Evolutionary conservation across 306 rosid species (phyloP).

Genomic region (Sechiopsis laciniata): DNA sequence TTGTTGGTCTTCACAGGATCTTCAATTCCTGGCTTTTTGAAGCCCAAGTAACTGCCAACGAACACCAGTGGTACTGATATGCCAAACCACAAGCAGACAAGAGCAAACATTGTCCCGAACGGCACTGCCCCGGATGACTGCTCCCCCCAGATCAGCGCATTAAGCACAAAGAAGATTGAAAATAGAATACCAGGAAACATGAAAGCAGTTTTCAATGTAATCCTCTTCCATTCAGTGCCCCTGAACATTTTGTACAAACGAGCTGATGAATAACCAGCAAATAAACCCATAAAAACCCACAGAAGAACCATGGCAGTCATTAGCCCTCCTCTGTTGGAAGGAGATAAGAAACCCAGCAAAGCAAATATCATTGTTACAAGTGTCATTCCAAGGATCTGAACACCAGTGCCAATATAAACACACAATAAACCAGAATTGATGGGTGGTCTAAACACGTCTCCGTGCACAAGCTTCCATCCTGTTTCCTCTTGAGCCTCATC

Average conservation of each 20-base stretch:
- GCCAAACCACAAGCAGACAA: constrained; percentile 92
- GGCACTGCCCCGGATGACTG: constrained; percentile 97
- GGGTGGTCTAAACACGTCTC: constrained; percentile 91
- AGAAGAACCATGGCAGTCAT: constrained; percentile 99
- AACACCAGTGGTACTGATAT: constrained; percentile 96
- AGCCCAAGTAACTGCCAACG: constrained; percentile 94
- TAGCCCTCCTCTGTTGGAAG: constrained; percentile 97
- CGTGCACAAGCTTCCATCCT: constrained; percentile 98
- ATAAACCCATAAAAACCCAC: constrained; percentile 99
- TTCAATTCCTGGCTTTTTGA: constrained; percentile 84
- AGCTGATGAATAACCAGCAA: constrained; percentile 93
- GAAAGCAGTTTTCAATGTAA: constrained; percentile 90
- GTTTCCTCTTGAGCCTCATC: constrained; percentile 99
- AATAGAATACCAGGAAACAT: constrained; percentile 98
- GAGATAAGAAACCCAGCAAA: constrained; percentile 91
- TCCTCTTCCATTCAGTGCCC: constrained; percentile 98
- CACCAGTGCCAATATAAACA: constrained; percentile 93
- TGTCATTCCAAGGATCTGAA: constrained; percentile 88
- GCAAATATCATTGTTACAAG: constrained; percentile 99
- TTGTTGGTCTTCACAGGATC: constrained; percentile 97
- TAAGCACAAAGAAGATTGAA: constrained; percentile 77
- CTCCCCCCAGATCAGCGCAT: constrained; percentile 96
- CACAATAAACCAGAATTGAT: constrained; percentile 80
- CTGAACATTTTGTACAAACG: constrained; percentile 97
- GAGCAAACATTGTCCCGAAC: constrained; percentile 96